Conservation (phyloP, 345 rosid species). For the Salix brachista region DNA sequence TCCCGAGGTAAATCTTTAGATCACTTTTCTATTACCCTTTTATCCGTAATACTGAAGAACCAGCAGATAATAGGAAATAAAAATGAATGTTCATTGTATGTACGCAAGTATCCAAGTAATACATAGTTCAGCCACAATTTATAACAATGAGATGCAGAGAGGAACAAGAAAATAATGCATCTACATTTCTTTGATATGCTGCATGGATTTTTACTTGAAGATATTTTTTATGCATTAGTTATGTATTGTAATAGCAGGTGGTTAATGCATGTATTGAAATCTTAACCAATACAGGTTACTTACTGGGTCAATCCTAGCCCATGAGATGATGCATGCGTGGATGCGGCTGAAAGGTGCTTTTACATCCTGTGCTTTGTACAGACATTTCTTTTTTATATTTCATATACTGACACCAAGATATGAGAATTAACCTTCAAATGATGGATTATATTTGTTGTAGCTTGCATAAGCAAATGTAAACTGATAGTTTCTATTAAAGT, state of each 20-base stretch:
- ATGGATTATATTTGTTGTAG: not conserved
- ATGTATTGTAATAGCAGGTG: not conserved
- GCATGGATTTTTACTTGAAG: not conserved
- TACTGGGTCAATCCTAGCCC: conserved; percentile 94
- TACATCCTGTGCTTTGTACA: not conserved
- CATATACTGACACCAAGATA: not conserved
- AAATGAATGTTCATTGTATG: not conserved
- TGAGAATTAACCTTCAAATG: not conserved
- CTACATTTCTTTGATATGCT: not conserved
- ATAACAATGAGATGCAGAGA: not conserved
- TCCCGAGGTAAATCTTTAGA: conserved; percentile 60
- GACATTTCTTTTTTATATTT: not conserved
- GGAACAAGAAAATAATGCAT: not conserved
- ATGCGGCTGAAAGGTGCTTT: conserved; percentile 76
- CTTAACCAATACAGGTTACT: conserved; percentile 52
- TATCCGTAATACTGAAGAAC: not conserved
- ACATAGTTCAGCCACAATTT: not conserved
- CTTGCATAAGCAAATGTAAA: not conserved
- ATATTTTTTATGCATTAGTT: not conserved
- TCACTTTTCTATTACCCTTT: not conserved
- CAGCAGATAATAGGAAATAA: not conserved
- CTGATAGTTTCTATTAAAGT: not conserved
- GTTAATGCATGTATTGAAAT: conserved; percentile 1
- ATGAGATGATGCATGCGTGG: conserved; percentile 99
- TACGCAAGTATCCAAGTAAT: not conserved